These are phyloP conservation scores for Aspergillus sp. DNA, from an alignment of 2,329 filamentous ascomycete species.

Conservation along the genomic window DNA sequence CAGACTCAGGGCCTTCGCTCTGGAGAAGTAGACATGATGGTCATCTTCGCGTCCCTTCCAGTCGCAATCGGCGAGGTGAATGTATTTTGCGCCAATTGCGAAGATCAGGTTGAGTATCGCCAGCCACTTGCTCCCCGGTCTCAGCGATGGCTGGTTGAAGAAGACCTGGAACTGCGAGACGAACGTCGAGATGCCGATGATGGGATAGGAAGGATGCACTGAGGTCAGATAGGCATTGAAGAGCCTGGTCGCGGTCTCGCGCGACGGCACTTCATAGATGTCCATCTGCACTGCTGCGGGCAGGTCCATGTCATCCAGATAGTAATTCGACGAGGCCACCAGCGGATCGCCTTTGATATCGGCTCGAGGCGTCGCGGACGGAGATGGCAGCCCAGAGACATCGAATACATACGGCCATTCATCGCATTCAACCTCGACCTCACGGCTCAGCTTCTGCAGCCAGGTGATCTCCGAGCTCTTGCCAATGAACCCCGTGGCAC, in stretches of 20 bases:
- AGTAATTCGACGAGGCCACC: constrained; percentile 27
- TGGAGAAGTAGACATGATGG: constrained; percentile 33
- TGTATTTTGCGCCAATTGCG: constrained; percentile 34
- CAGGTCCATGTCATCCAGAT: constrained; percentile 34
- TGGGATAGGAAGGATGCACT: constrained; percentile 38
- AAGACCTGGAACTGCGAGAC: constrained; percentile 34
- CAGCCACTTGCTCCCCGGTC: constrained; percentile 33
- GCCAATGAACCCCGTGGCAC: constrained; percentile 35
- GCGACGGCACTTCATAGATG: constrained; percentile 27
- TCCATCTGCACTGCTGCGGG: constrained; percentile 25
- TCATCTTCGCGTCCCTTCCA: constrained; percentile 29
- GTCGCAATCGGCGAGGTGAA: constrained; percentile 27
- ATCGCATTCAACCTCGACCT: constrained; percentile 20
- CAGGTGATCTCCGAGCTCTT: constrained; percentile 38
- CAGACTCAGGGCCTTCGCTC: constrained; percentile 30
- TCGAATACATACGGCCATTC: constrained; percentile 10
- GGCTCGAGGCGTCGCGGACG: constrained; percentile 15
- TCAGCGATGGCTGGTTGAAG: constrained; percentile 23
- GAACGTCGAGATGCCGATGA: constrained; percentile 34
- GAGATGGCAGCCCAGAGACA: constrained; percentile 17
- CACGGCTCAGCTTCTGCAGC: constrained; percentile 31
- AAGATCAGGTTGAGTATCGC: constrained; percentile 39
- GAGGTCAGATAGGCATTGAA: constrained; percentile 33
- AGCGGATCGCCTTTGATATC: constrained; percentile 15
- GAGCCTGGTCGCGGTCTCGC: constrained; percentile 28